A percentile compares a stretch with the other conserved stretches of the same genome.
phyloP scores from a whole-genome alignment of 371 early-diverging fungal genomes.

The Parasitella parasitica region DNA sequence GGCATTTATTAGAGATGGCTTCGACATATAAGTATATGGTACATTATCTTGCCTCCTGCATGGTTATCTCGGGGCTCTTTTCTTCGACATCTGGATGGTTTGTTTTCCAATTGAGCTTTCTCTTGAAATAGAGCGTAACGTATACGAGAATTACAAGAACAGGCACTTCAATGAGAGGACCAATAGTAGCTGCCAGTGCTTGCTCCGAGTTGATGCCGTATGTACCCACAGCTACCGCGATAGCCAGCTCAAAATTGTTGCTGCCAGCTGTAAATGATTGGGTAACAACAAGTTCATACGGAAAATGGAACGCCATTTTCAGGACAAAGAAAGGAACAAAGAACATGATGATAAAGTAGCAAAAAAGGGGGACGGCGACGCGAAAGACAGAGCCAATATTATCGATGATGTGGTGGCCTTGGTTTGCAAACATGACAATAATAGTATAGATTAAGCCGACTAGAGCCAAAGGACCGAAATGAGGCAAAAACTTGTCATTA shows the following conservation, averaged over 20 bases:
- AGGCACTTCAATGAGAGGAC: conserved; percentile 79
- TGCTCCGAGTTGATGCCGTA: conserved; percentile 69
- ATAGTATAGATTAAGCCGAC: conserved; percentile 70
- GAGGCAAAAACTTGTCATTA: conserved; percentile 53
- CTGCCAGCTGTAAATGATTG: conserved; percentile 73
- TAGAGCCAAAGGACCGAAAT: conserved; percentile 55
- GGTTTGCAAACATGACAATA: conserved; percentile 74
- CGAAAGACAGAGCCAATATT: conserved; percentile 67
- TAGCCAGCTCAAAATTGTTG: conserved; percentile 80
- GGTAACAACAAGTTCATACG: conserved; percentile 55
- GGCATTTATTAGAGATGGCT: too few relatives aligned
- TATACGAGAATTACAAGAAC: conserved; percentile 37
- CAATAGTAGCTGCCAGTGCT: conserved; percentile 72
- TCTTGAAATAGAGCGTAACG: conserved; percentile 24
- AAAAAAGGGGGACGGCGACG: conserved; percentile 66
- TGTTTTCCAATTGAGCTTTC: conserved; percentile 9
- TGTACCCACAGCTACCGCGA: conserved; percentile 71
- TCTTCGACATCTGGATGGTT: not conserved
- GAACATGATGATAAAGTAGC: conserved; percentile 67
- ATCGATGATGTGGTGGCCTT: conserved; percentile 65
- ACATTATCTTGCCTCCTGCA: too few relatives aligned
- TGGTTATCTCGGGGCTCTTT: too few relatives aligned
- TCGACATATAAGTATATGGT: too few relatives aligned
- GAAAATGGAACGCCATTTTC: conserved; percentile 22
- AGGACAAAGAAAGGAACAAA: conserved; percentile 47